A percentile compares a stretch with the other conserved stretches of the same genome.
Conservation (phyloP, 2,329 filamentous ascomycete genomes). For the Venturiaceae sp. region DNA sequence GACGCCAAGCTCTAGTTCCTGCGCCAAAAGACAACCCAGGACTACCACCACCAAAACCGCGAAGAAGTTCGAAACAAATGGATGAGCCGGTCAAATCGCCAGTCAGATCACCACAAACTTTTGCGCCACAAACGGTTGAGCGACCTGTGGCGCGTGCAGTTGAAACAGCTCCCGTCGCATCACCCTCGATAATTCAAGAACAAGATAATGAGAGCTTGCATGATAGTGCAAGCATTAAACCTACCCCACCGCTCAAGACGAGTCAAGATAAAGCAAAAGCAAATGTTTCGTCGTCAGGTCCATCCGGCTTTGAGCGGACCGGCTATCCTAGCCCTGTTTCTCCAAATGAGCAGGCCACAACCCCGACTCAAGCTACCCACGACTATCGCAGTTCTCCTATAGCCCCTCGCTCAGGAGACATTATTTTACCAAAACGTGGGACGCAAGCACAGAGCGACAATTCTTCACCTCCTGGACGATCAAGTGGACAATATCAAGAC, state of each 20-base stretch:
- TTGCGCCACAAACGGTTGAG: neutral
- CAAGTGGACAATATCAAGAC: neutral
- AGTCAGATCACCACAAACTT: neutral
- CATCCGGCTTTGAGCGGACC: neutral
- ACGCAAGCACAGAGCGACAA: neutral
- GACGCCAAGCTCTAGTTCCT: conserved; percentile 53
- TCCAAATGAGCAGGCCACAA: neutral
- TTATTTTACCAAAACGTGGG: conserved; percentile 5
- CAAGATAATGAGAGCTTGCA: neutral
- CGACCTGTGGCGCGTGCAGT: neutral
- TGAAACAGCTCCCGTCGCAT: conserved; percentile 2
- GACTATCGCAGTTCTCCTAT: neutral
- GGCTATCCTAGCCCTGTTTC: conserved; percentile 1
- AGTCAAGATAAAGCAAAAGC: conserved; percentile 24
- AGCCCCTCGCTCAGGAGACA: neutral
- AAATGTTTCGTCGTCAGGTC: conserved; percentile 18
- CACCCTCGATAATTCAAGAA: neutral
- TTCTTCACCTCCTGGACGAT: neutral
- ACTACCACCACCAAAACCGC: conserved; percentile 47
- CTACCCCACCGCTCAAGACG: conserved; percentile 31
- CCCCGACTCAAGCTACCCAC: neutral
- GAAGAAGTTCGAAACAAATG: conserved; percentile 25
- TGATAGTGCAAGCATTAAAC: conserved; percentile 23
- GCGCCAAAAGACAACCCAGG: conserved; percentile 53
- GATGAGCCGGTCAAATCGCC: conserved; percentile 11